A percentile compares a stretch with the other conserved stretches of the same genome.
These are phyloP conservation scores for Hyparrhenia diplandra DNA, from an alignment of 176 grass and related monocot genomes.

Conservation along the genomic window DNA sequence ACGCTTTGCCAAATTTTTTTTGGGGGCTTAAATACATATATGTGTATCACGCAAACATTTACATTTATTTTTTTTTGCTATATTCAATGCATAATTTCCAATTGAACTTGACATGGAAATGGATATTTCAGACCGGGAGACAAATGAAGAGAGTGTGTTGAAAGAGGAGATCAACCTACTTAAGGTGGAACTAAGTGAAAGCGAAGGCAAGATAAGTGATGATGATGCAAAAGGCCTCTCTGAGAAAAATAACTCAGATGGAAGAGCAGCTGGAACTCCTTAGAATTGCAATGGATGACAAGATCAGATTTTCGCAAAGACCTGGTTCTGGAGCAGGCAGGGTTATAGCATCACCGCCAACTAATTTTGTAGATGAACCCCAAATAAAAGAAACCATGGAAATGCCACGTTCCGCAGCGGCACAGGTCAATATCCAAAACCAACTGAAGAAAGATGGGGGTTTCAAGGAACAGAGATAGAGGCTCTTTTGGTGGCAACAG, in stretches of 20 bases:
- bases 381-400: conserved; percentile 14
- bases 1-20: too few relatives aligned
- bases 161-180: conserved; percentile 43
- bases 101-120: conserved; percentile 1
- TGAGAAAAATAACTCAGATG: conserved; percentile 34
- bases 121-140: conserved; percentile 35
- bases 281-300: conserved; percentile 38
- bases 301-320: conserved; percentile 42
- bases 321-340: conserved; percentile 51
- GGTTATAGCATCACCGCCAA: conserved; percentile 1
- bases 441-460: conserved; percentile 49
- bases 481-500: conserved; percentile 45
- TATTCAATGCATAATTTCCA: background rate
- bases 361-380: conserved; percentile 16
- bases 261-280: conserved; percentile 43
- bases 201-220: conserved; percentile 33
- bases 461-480: conserved; percentile 50
- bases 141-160: conserved; percentile 33
- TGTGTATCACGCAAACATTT: background rate
- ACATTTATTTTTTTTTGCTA: background rate
- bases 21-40: too few relatives aligned
- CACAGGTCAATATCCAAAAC: conserved; percentile 30
- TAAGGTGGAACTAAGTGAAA: conserved; percentile 27
- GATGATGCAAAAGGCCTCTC: conserved; percentile 16
- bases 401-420: conserved; percentile 20